Evolutionary conservation across 805 yeast species (phyloP).

Genomic region (Cyberlindnera petersonii): DNA sequence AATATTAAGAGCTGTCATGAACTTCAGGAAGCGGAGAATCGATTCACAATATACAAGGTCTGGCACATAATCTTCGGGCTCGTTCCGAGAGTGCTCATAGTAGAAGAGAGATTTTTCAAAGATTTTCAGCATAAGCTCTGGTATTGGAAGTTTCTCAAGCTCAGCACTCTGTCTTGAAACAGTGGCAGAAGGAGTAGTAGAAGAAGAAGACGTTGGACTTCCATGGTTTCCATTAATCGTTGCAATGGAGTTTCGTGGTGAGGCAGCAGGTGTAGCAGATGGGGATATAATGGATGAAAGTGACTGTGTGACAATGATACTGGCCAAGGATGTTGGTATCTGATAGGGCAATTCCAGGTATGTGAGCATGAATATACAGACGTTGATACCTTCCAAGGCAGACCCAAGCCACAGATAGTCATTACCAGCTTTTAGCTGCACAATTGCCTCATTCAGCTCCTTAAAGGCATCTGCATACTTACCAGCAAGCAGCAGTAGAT

Average conservation of each 20-base stretch:
- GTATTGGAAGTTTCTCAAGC: conserved; percentile 24
- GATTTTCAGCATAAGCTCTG: conserved; percentile 37
- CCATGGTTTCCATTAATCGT: background rate
- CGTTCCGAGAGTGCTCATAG: conserved; percentile 50
- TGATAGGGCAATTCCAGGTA: conserved; percentile 51
- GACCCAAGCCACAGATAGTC: conserved; percentile 89
- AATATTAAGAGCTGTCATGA: conserved; percentile 50
- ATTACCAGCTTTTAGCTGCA: conserved; percentile 51
- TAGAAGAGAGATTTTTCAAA: conserved; percentile 37
- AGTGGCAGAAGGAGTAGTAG: background rate
- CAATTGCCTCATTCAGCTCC: conserved; percentile 70
- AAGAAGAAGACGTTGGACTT: background rate
- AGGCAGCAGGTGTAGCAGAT: conserved; percentile 33
- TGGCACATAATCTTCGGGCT: conserved; percentile 74
- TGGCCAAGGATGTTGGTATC: conserved; percentile 30
- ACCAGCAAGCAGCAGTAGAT: conserved; percentile 78
- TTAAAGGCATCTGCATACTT: conserved; percentile 64
- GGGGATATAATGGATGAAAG: conserved; percentile 9
- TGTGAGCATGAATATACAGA: conserved; percentile 58
- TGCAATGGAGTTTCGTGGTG: conserved; percentile 47
- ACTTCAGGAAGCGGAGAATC: conserved; percentile 56
- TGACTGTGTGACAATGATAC: conserved; percentile 32
- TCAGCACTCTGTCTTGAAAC: conserved; percentile 13
- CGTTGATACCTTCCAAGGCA: conserved; percentile 76
- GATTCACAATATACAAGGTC: conserved; percentile 74